A percentile compares a stretch with the other conserved stretches of the same genome.
phyloP scores from a whole-genome alignment of 2,329 filamentous ascomycete species.

The Colletotrichum lini region DNA sequence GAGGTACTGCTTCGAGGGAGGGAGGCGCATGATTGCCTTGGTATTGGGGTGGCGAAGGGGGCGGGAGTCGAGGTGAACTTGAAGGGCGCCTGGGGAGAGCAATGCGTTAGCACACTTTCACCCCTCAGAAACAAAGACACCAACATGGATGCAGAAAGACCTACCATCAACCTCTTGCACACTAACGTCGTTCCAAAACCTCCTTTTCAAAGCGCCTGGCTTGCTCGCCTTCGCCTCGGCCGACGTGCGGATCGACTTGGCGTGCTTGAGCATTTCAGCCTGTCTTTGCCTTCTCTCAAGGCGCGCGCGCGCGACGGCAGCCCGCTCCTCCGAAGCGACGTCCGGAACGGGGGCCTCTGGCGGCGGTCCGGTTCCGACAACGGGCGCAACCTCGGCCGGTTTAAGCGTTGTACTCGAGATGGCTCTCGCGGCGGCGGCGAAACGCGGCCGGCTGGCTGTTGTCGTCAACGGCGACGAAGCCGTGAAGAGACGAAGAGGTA shows the following conservation, averaged over 20 bases:
- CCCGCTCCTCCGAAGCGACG: conserved; percentile 52
- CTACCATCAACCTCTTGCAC: conserved; percentile 78
- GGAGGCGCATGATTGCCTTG: conserved; percentile 80
- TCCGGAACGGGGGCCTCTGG: conserved; percentile 67
- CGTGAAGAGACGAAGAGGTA: conserved; percentile 51
- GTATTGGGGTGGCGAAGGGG: conserved; percentile 84
- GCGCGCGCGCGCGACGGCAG: conserved; percentile 51
- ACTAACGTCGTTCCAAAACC: conserved; percentile 91
- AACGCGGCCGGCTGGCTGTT: conserved; percentile 45
- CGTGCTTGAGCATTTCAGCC: conserved; percentile 68
- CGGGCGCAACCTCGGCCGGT: conserved; percentile 64
- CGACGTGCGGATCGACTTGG: conserved; percentile 60
- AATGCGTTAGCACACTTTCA: not conserved
- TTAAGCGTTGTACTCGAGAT: conserved; percentile 48
- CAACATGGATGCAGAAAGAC: conserved; percentile 33
- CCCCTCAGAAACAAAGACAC: not conserved
- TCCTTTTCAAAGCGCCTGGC: conserved; percentile 69
- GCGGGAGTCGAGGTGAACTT: conserved; percentile 82
- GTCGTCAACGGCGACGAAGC: conserved; percentile 48
- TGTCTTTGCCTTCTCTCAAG: conserved; percentile 67
- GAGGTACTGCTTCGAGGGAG: conserved; percentile 82
- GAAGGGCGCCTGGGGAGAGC: conserved; percentile 56
- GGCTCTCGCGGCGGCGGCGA: conserved; percentile 49
- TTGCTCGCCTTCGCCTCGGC: conserved; percentile 53
- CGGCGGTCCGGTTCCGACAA: conserved; percentile 72